These are phyloP conservation scores for Pelargonium fulgidum DNA, from an alignment of 441 rosid species.

Conservation along the genomic window DNA sequence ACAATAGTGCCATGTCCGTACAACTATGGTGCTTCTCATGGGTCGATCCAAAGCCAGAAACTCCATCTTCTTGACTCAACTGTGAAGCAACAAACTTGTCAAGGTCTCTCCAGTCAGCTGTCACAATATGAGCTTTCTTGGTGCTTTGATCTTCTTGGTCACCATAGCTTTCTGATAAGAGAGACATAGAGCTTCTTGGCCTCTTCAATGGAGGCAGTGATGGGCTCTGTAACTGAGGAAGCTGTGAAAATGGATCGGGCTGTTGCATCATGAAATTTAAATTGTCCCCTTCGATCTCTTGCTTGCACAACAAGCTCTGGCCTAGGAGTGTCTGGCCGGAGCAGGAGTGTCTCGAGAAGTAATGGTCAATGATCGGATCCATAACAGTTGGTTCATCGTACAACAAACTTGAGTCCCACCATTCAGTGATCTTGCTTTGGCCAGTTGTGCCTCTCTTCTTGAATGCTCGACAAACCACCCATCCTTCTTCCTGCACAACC, in stretches of 20 bases:
- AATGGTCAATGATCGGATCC: too few relatives aligned
- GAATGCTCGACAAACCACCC: constrained; percentile 96
- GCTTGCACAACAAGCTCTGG: constrained; percentile 33
- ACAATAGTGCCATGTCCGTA: constrained; percentile 39
- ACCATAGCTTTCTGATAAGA: constrained; percentile 25
- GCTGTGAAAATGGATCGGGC: constrained; percentile 6
- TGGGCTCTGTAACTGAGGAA: constrained; percentile 68
- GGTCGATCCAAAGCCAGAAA: too few relatives aligned
- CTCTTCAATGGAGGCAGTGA: constrained; percentile 41
- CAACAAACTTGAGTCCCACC: constrained; percentile 33
- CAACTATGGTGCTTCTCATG: too few relatives aligned
- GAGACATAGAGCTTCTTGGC: constrained; percentile 29
- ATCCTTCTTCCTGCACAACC: constrained; percentile 70
- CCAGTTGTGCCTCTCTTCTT: constrained; percentile 61
- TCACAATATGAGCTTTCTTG: constrained; percentile 11
- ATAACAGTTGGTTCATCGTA: too few relatives aligned
- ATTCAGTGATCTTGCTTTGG: constrained; percentile 59
- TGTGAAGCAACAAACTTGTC: constrained; percentile 94
- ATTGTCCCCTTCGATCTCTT: constrained; percentile 37
- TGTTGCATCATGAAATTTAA: constrained; percentile 31
- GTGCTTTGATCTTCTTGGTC: neutral
- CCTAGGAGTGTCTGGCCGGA: too few relatives aligned
- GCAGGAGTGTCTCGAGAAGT: too few relatives aligned
- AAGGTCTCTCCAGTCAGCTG: constrained; percentile 70
- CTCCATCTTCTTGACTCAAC: constrained; percentile 55